Conservation (phyloP, 257 asterid genomes). For the Linaria vulgaris region DNA sequence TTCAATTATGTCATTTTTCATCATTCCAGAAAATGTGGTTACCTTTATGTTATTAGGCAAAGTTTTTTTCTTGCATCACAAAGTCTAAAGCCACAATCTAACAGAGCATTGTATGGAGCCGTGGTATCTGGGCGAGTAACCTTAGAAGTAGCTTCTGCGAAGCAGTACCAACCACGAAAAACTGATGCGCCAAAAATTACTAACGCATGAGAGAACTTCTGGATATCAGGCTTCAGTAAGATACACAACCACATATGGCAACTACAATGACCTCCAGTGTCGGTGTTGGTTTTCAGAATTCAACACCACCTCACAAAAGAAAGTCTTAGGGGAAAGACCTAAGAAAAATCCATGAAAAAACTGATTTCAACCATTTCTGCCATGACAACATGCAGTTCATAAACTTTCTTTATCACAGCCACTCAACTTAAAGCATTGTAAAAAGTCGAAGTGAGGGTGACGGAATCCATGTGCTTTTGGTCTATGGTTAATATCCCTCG, state of each 20-base stretch:
- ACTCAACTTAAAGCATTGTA: neutral
- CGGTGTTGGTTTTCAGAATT: neutral
- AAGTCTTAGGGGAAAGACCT: neutral
- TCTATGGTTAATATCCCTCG: too few species aligned
- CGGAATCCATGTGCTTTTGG: too few species aligned
- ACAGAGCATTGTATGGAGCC: too few species aligned
- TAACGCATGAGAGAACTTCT: neutral
- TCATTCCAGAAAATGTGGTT: constrained; percentile 1
- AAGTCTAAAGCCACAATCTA: too few species aligned
- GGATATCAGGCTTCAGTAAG: neutral
- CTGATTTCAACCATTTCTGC: neutral
- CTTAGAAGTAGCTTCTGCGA: neutral
- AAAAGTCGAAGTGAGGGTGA: too few species aligned
- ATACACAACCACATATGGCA: constrained; percentile 1
- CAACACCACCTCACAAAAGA: constrained; percentile 16
- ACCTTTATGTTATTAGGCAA: too few species aligned
- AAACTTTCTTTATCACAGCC: constrained; percentile 16
- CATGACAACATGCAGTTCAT: constrained; percentile 7
- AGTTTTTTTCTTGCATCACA: too few species aligned
- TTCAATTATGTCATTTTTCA: neutral
- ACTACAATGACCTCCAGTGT: constrained; percentile 9
- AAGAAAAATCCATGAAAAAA: constrained; percentile 11
- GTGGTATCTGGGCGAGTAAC: too few species aligned
- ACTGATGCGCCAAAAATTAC: neutral
- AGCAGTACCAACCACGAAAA: neutral